phyloP scores from a whole-genome alignment of 139 green algal genomes.

The Nannochloris sp. region DNA sequence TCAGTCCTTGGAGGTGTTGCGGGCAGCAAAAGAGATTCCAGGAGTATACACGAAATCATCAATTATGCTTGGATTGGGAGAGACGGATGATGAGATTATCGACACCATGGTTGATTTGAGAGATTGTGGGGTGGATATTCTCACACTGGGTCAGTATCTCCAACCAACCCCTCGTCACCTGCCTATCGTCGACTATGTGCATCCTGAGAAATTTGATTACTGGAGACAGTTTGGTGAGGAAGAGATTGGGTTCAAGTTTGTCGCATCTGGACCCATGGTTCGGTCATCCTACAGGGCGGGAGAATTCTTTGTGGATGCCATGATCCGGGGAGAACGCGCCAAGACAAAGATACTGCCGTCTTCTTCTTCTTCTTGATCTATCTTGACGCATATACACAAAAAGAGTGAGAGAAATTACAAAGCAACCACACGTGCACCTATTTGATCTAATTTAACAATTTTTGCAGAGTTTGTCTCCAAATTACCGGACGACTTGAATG shows the following conservation, averaged over 20 bases:
- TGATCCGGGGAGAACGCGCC: constrained; percentile 6
- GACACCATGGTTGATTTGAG: constrained; percentile 75
- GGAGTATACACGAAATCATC: constrained; percentile 82
- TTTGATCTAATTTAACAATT: constrained; percentile 58
- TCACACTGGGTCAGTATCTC: constrained; percentile 98
- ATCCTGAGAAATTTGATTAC: constrained; percentile 88
- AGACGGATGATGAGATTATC: constrained; percentile 75
- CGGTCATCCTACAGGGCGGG: constrained; percentile 88
- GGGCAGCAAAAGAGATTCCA: constrained; percentile 54
- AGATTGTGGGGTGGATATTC: constrained; percentile 74
- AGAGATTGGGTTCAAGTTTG: constrained; percentile 86
- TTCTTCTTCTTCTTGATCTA: not conserved
- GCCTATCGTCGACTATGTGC: constrained; percentile 77
- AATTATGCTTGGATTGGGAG: constrained; percentile 96
- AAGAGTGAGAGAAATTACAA: not conserved
- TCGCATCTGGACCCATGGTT: constrained; percentile 88
- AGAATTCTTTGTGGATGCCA: constrained; percentile 45
- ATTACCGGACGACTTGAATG: constrained; percentile 47
- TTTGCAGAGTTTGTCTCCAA: constrained; percentile 58
- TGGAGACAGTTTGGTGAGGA: constrained; percentile 78
- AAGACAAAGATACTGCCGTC: not conserved
- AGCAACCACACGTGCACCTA: constrained; percentile 30
- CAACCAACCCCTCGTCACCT: constrained; percentile 89
- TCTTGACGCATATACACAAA: not conserved
- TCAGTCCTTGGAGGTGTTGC: constrained; percentile 83